Percentiles rank a stretch among this genome's conserved stretches.
These are phyloP conservation scores for Leptosphaerulina australis DNA, from an alignment of 2,329 filamentous ascomycete genomes.

Conservation along the genomic window DNA sequence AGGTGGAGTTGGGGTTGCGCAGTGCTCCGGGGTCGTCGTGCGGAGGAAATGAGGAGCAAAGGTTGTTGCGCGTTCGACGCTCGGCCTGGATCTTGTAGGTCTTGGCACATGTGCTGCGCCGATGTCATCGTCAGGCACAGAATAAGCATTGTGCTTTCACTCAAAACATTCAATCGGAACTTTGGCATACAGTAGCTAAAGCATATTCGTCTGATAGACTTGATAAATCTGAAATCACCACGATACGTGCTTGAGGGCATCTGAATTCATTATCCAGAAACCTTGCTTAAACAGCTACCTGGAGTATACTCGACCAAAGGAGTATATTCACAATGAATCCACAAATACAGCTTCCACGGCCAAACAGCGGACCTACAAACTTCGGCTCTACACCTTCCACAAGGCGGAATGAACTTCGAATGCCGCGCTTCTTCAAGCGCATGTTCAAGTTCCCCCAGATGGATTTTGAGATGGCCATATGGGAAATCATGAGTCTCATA, in stretches of 20 bases:
- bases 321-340: conserved; percentile 58
- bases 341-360: conserved; percentile 64
- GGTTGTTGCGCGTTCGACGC: conserved; percentile 12
- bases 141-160: conserved; percentile 11
- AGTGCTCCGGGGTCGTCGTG: conserved; percentile 20
- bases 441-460: conserved; percentile 75
- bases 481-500: conserved; percentile 72
- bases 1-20: conserved; percentile 20
- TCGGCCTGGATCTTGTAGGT: conserved; percentile 12
- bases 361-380: conserved; percentile 60
- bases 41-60: conserved; percentile 14
- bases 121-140: conserved; percentile 23
- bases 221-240: too few relatives aligned
- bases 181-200: neutral
- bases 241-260: neutral
- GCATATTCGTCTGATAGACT: neutral
- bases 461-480: conserved; percentile 76
- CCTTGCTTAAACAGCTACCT: conserved; percentile 1
- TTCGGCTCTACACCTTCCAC: conserved; percentile 59
- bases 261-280: neutral
- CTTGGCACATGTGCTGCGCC: conserved; percentile 20
- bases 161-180: conserved; percentile 2
- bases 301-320: conserved; percentile 11
- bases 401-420: conserved; percentile 60
- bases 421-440: conserved; percentile 71